phyloP scores from a whole-genome alignment of 345 rosid genomes.

The Syzygium grande region DNA sequence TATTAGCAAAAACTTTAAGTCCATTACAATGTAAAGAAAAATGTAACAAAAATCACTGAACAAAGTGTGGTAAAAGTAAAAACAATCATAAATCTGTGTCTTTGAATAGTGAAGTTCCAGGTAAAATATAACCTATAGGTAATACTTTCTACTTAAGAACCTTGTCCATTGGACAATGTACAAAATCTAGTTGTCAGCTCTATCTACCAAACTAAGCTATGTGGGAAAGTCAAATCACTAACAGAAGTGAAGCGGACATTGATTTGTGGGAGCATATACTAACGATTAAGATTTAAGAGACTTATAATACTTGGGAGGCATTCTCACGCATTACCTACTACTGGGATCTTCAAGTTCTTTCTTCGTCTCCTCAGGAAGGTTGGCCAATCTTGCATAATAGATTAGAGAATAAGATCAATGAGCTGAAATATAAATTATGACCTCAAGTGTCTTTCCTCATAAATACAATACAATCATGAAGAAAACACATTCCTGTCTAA shows the following conservation, averaged over 20 bases:
- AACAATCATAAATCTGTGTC: not conserved
- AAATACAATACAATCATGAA: not conserved
- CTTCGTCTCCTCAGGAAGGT: slow-evolving; percentile 70
- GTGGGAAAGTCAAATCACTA: not conserved
- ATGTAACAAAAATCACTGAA: not conserved
- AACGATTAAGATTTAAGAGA: not conserved
- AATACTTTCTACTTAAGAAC: not conserved
- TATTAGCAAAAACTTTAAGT: not conserved
- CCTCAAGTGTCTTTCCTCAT: not conserved
- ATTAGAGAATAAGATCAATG: not conserved
- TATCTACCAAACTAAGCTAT: not conserved
- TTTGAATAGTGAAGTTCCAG: not conserved
- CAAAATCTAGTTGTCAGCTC: not conserved
- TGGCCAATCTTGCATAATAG: slow-evolving; percentile 53
- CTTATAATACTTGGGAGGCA: not conserved
- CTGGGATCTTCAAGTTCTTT: slow-evolving; percentile 77
- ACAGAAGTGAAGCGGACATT: not conserved
- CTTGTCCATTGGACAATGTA: not conserved
- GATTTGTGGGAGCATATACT: not conserved
- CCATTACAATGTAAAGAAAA: not conserved
- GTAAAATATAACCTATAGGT: not conserved
- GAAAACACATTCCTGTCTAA: not conserved
- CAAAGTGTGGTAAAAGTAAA: not conserved
- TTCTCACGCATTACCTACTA: slow-evolving; percentile 45
- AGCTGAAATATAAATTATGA: not conserved